These are phyloP conservation scores for Pyrus betulifolia DNA, from an alignment of 306 rosid genomes.

Conservation along the genomic window DNA sequence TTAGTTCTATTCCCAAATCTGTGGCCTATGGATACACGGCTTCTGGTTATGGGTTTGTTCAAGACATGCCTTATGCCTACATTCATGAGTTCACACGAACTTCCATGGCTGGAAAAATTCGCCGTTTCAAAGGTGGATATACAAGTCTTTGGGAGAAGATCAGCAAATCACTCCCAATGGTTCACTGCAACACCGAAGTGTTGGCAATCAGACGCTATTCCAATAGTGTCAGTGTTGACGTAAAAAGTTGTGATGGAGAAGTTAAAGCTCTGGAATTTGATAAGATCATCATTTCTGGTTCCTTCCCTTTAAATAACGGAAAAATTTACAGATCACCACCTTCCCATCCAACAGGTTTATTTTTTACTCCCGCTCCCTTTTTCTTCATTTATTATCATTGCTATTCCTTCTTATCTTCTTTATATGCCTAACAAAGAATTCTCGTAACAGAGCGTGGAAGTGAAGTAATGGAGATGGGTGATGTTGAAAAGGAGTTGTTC, in stretches of 20 bases:
- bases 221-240: conserved; percentile 27
- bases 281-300: conserved; percentile 75
- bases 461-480: conserved; percentile 68
- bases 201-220: conserved; percentile 41
- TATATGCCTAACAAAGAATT: conserved; percentile 15
- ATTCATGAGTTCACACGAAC: conserved; percentile 85
- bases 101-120: conserved; percentile 90
- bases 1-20: conserved; percentile 70
- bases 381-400: neutral
- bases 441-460: conserved; percentile 42
- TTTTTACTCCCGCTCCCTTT: neutral
- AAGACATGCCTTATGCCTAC: conserved; percentile 92
- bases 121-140: conserved; percentile 77
- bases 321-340: conserved; percentile 48
- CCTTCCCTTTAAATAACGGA: conserved; percentile 63
- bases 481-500: conserved; percentile 67
- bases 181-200: conserved; percentile 65
- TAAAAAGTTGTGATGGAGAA: conserved; percentile 30
- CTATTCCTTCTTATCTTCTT: neutral
- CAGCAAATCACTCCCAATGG: conserved; percentile 52
- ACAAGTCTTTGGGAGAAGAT: conserved; percentile 72
- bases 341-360: conserved; percentile 44
- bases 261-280: conserved; percentile 53
- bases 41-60: conserved; percentile 81
- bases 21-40: conserved; percentile 93